Base-by-base conservation (phyloP, 108 stramenopile genomes). In the Skeletonema marinoi region DNA sequence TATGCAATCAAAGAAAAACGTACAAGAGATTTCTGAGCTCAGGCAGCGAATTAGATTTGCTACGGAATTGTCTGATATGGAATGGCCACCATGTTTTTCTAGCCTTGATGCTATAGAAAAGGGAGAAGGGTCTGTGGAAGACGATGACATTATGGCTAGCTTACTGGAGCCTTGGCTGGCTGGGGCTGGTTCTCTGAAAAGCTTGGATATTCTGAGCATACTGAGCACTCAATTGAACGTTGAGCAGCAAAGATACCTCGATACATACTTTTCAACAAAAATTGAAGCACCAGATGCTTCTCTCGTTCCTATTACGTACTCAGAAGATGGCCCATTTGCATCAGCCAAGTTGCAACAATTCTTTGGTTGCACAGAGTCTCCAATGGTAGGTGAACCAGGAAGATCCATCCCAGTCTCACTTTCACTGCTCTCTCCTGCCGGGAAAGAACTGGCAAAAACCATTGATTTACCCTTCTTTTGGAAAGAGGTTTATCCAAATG, bases 281-380 rank as follows among this genome's bases (percentile, higher is more conserved):
- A 82, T 90, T 32, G 65, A 61, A 38, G 86, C 90, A 16, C 86
- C 90, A 6, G 90, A 90, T 75, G 88, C 85, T 65, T 71, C 81
- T 7, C 21, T n/a, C 32, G 74, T 90, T 66, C 75, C 84, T 14
- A 50, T 90, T 3, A 63, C 41, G 2, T 90, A 90, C 74, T 68
- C 75, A 50, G 75, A 65, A 31, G 70, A 30, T 19, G 70, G 51
- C 14, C 87, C 87, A 41, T 36, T 61, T 44, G 90, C 84, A 14
- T 70, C 74, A 14, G 90, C 84, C 31, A 90, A 90, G 66, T 50
- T 90, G 31, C 89, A 90, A 76, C 89, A 90, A 71, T 90, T 88
- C 63, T 90, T 90, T 71, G 87, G 89, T 12, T 72, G 74, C 3
- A 3, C 25, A 8, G 50, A 82, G n/a, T 70, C 84, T 16, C 86